A percentile compares a stretch with the other conserved stretches of the same genome.
Conservation (phyloP, 2,329 filamentous ascomycete genomes). For the Trichoderma atrobrunneum region DNA sequence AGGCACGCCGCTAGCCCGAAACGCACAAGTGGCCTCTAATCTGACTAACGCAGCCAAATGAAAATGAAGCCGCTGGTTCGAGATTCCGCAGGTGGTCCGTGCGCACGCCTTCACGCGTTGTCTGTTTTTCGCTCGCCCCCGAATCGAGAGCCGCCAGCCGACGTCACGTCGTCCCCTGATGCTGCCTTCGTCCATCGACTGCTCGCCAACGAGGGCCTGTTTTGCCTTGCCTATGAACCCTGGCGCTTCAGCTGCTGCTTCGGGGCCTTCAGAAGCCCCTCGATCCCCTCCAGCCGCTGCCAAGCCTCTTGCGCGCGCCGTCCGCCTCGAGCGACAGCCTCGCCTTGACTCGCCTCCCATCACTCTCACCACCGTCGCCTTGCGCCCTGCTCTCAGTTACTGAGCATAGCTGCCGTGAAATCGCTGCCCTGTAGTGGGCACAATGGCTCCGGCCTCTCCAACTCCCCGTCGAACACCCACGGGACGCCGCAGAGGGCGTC, state of each 20-base stretch:
- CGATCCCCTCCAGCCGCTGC: conserved; percentile 30
- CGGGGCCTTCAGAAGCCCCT: conserved; percentile 25
- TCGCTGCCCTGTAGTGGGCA: background rate
- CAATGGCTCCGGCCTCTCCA: conserved; percentile 36
- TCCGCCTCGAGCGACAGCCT: conserved; percentile 17
- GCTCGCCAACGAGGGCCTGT: conserved; percentile 27
- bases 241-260: conserved; percentile 18
- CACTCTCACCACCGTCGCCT: conserved; percentile 2
- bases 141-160: conserved; percentile 30
- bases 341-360: background rate
- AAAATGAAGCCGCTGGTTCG: background rate
- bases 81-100: conserved; percentile 23
- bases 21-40: background rate
- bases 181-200: conserved; percentile 30
- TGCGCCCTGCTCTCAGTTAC: background rate
- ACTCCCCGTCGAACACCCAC: conserved; percentile 43
- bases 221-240: conserved; percentile 24
- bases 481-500: conserved; percentile 47
- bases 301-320: conserved; percentile 31
- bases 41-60: background rate
- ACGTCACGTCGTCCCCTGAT: conserved; percentile 37
- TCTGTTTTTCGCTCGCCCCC: conserved; percentile 38
- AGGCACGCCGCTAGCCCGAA: conserved; percentile 6
- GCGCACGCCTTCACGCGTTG: conserved; percentile 40
- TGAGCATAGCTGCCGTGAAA: background rate